Evolutionary conservation across 2,329 filamentous ascomycete genomes (phyloP).

Genomic region (Neurospora sp.): DNA sequence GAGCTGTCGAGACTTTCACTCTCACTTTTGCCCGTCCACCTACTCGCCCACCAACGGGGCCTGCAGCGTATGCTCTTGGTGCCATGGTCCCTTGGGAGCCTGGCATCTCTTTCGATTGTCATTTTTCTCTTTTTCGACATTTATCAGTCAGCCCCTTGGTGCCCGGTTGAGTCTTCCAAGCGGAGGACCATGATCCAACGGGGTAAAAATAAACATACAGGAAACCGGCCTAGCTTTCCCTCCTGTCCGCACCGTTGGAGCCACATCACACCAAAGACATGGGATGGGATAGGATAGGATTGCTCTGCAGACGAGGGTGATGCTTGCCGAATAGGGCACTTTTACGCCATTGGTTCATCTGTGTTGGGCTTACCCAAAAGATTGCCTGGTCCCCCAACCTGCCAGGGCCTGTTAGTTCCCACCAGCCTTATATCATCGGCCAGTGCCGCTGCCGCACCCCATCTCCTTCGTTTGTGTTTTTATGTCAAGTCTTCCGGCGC

Average conservation of each 20-base stretch:
- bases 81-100: slow-evolving; percentile 4
- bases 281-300: neutral
- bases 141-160: neutral
- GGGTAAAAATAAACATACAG: neutral
- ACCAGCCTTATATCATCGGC: slow-evolving; percentile 16
- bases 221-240: neutral
- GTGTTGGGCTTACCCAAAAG: neutral
- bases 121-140: neutral
- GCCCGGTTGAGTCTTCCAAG: neutral
- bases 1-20: slow-evolving; percentile 3
- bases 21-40: slow-evolving; percentile 4
- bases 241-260: neutral
- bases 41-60: neutral
- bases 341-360: slow-evolving; percentile 13
- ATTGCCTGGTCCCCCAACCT: slow-evolving; percentile 2
- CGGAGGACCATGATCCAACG: neutral
- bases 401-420: slow-evolving; percentile 3
- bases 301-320: neutral
- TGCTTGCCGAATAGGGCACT: slow-evolving; percentile 11
- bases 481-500: slow-evolving; percentile 7
- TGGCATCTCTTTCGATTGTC: neutral
- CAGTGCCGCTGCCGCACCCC: slow-evolving; percentile 9
- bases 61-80: neutral
- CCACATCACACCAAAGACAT: neutral
- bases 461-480: neutral